Evolutionary conservation across 371 early-diverging fungal genomes (phyloP), one percentile per base, ranked within the genome.

Genomic region (Mortierella sp.): DNA sequence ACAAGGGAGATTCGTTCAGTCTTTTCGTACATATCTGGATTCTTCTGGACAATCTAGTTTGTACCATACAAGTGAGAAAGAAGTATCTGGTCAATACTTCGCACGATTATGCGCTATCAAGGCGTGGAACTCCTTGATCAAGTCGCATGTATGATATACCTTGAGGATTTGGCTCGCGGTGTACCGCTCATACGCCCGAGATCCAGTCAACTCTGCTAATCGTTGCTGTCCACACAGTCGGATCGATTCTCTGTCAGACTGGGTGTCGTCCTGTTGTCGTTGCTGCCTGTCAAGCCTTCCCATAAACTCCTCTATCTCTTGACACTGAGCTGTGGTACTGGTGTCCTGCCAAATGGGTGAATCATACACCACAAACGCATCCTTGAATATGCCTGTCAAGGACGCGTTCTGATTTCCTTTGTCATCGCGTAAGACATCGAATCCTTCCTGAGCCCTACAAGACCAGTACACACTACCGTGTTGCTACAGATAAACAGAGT

Each of bases 331-430:
- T 0, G 78, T 65, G 2, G 94, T 93, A 65, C 92, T 93, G 10
- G 91, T 85, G 57, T 94, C 95, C 76, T 91, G 91, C 95, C 95
- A 94, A 59, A 91, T 93, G 3, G 95, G 95, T 2, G 92, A 92
- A 37, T 87, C 73, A 14, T 41, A 17, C 27, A 90, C 60, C 1
- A 92, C 67, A 76, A 94, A 93, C 0, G 85, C 89, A 31, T 81
- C 55, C 31, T 63, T 48, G 24, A 94, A 74, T 57, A 92, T 91
- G 2, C 79, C 81, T 13, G 19, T 46, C 8, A 93, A 76, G 0
- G 86, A 43, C 13, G n/a, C 21, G 37, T 16, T 41, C 22, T 40
- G 46, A 19, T 5, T 27, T 12, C 12, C 22, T 21, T 47, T 40
- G 19, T 28, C 55, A 39, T 3, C 19, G 17, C 83, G 72, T 22